Evolutionary conservation across 2,329 filamentous ascomycete species (phyloP), one percentile per base, ranked within the genome.

Genomic region (Phyllosticta citrichinensis): DNA sequence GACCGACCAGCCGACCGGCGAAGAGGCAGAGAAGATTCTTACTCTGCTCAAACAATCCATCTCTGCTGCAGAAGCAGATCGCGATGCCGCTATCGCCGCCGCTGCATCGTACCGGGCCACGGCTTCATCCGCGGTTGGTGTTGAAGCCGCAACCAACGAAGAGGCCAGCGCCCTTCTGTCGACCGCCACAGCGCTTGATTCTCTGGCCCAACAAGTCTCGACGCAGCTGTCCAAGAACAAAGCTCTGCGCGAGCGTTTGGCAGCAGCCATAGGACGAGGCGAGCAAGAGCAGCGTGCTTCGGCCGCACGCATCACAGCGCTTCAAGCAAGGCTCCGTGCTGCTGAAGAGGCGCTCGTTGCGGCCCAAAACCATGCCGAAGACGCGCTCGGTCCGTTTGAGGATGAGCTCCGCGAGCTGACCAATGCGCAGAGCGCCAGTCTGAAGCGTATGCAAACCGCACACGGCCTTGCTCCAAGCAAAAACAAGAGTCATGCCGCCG

Each of bases 291-390:
- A 96, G 71, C 86, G 87, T 68, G 77, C 85, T 63, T 95, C 91
- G 64, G 88, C 88, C 14, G 81, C 85, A 58, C 88, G 89, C 68
- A 96, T 99, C 71, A 89, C 89, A 61, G 82, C 86, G 60, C 84
- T 97, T 71, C 92, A 97, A 72, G 82, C 83, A 64, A 87, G 86
- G 62, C 86, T 99, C 61, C 90, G 88, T 68, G 76, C 79, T 17
- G 84, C 97, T 57, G 94, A 97, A 71, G 92, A 97, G 63, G 84
- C 87, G 67, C 83, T 99, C 22, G 81, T 95, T 59, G 77, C 84
- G 20, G 91, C 93, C 1, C 93, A 97, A 73, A 87, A 90, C 61
- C 83, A 88, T 20, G 93, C 91, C 0, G 94, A 99, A 71, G 91
- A 93, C 56, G 86, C 87, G 50, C 84, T 97, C 62, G 78, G 83